These are phyloP conservation scores for Debaryomycetaceae sp. DNA, from an alignment of 1,139 yeast genomes.

Conservation along the genomic window DNA sequence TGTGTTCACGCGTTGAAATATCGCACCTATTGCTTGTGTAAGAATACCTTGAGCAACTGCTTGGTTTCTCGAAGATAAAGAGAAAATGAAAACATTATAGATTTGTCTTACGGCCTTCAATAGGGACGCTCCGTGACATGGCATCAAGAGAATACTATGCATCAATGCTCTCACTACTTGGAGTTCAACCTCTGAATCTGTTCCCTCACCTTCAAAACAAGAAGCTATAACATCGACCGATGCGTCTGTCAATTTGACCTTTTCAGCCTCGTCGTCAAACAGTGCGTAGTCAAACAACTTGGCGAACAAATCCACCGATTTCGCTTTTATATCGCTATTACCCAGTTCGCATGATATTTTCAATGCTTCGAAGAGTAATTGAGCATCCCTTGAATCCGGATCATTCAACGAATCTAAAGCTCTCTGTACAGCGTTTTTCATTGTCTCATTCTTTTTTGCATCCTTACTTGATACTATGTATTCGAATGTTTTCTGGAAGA, in stretches of 20 bases:
- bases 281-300: slow-evolving; percentile 43
- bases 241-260: slow-evolving; percentile 67
- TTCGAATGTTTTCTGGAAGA: slow-evolving; percentile 41
- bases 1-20: slow-evolving; percentile 69
- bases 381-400: slow-evolving; percentile 28
- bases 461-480: slow-evolving; percentile 33
- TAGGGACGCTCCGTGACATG: slow-evolving; percentile 88
- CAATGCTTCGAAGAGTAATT: slow-evolving; percentile 37
- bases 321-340: slow-evolving; percentile 30
- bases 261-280: slow-evolving; percentile 36
- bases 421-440: slow-evolving; percentile 29
- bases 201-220: slow-evolving; percentile 88
- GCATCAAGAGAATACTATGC: slow-evolving; percentile 77
- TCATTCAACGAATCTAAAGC: slow-evolving; percentile 36
- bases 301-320: slow-evolving; percentile 44
- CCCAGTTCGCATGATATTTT: slow-evolving; percentile 37
- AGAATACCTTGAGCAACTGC: slow-evolving; percentile 94
- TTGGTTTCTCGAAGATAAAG: slow-evolving; percentile 79
- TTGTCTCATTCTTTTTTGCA: slow-evolving; percentile 36
- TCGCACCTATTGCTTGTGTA: slow-evolving; percentile 83
- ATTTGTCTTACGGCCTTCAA: slow-evolving; percentile 90
- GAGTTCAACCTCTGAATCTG: slow-evolving; percentile 82
- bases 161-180: slow-evolving; percentile 91
- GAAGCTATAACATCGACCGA: slow-evolving; percentile 83
- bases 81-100: slow-evolving; percentile 84